These are phyloP conservation scores for Cyberlindnera subsufficiens DNA, from an alignment of 805 yeast genomes.

Conservation along the genomic window DNA sequence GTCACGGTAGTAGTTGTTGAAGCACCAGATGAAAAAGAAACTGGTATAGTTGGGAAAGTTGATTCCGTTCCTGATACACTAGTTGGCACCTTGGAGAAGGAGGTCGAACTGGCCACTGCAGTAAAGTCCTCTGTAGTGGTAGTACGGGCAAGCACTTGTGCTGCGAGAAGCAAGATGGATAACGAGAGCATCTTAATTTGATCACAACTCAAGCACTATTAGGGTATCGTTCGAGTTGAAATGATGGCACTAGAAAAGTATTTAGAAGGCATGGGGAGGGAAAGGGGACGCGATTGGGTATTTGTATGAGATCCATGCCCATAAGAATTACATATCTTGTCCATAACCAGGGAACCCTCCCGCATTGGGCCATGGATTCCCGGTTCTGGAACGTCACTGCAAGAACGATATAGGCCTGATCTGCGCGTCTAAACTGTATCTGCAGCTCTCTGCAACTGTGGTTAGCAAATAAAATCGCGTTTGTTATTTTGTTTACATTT, in stretches of 20 bases:
- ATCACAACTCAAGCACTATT: background rate
- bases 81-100: conserved; percentile 10
- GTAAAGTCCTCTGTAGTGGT: conserved; percentile 19
- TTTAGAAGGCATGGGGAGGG: conserved; percentile 42
- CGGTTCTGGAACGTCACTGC: no score
- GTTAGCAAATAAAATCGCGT: no score
- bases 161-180: conserved; percentile 8
- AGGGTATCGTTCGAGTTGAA: background rate
- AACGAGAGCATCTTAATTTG: conserved; percentile 4
- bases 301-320: no score
- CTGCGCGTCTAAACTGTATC: no score
- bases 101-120: conserved; percentile 13
- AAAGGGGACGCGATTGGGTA: no score
- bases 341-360: no score
- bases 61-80: background rate
- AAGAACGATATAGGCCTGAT: no score
- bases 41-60: background rate
- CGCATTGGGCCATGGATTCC: no score
- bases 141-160: conserved; percentile 13
- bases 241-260: no score
- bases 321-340: no score
- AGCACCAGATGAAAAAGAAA: background rate
- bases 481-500: no score
- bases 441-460: no score
- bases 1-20: conserved; percentile 3